Base-by-base conservation (phyloP, 1,284 basidiomycete species). In the Thecaphora thlaspeos region DNA sequence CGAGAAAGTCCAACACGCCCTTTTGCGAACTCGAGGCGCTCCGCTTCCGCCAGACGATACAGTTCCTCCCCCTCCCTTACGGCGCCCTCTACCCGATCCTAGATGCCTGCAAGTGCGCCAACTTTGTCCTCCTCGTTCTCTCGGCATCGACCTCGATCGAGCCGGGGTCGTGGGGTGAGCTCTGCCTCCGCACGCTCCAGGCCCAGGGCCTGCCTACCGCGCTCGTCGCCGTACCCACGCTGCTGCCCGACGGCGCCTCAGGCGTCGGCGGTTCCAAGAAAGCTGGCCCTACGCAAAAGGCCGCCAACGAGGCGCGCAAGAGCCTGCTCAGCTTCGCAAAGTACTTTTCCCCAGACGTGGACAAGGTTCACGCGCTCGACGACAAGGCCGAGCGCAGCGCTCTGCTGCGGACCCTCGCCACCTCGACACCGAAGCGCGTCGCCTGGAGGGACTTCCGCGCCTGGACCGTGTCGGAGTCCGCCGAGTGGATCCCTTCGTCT, bases 261-360 rank as follows among this genome's bases (percentile, higher is more conserved):
- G 62, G 66, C 24, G 44, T 51, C 14, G 58, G 55, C 8, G 60
- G 56, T 15, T 53, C 48, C 41, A 70, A 67, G 30, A 71, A 70
- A 46, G 57, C 64, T 8, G 68, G 64, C 15, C 45, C 63, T 1
- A 48, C 56, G 9, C 51, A 58, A 18, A 69, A 69, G 26, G 74
- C 71, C 1, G 63, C 62, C 34, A 74, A 74, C 51, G 72, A 69
- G 26, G 66, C 66, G 39, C 67, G 75, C 46, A 76, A 75, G 57
- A 66, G 61, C 22, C 55, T 77, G 18, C 51, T 73, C 45, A 65
- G 63, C 55, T 77, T 97, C 81, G 86, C 93, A 49, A 86, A 87
- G 62, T 97, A 98, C 80, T 99, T 98, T 79, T 89, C 90, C 53
- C 94, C 94, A 0, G 83, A 84, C n/a, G 87, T 91, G 62, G 81